phyloP scores from a whole-genome alignment of 2,329 filamentous ascomycete genomes.

The Diaporthe aspalathi region DNA sequence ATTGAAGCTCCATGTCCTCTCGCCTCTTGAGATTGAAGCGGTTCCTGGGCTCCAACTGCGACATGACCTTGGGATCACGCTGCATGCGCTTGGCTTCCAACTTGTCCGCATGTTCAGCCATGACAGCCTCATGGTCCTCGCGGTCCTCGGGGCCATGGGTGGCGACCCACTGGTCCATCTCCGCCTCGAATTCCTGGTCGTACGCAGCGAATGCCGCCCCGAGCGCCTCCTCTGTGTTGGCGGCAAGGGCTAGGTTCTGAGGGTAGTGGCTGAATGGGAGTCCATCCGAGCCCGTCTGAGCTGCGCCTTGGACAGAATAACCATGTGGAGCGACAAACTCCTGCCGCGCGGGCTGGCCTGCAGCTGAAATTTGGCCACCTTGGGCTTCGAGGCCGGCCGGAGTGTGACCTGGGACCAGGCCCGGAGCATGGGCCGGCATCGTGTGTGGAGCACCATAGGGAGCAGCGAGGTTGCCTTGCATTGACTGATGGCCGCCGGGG shows the following conservation, averaged over 20 bases:
- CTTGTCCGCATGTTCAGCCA: slow-evolving; percentile 33
- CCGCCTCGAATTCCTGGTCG: slow-evolving; percentile 44
- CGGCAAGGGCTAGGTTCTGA: slow-evolving; percentile 36
- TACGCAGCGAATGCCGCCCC: slow-evolving; percentile 46
- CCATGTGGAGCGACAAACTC: not conserved
- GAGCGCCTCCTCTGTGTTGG: slow-evolving; percentile 43
- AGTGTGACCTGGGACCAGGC: not conserved
- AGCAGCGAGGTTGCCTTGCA: not conserved
- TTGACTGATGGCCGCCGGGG: not conserved
- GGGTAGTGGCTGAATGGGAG: slow-evolving; percentile 35
- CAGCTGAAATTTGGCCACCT: not conserved
- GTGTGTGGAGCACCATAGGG: not conserved
- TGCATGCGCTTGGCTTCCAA: slow-evolving; percentile 42
- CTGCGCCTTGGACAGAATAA: not conserved
- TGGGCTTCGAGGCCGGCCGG: not conserved
- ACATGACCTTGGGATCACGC: slow-evolving; percentile 39
- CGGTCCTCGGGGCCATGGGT: slow-evolving; percentile 45
- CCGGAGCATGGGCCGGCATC: slow-evolving; percentile 6
- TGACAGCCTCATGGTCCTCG: slow-evolving; percentile 41
- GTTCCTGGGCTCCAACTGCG: slow-evolving; percentile 48
- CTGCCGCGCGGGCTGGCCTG: not conserved
- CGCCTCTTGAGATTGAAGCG: slow-evolving; percentile 48
- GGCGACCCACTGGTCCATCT: slow-evolving; percentile 49
- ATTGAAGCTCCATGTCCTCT: slow-evolving; percentile 76
- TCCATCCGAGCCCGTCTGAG: not conserved